A percentile compares a stretch with the other conserved stretches of the same genome.
These are phyloP conservation scores for Apophysomyces variabilis DNA, from an alignment of 371 early-diverging fungal species.

Conservation along the genomic window DNA sequence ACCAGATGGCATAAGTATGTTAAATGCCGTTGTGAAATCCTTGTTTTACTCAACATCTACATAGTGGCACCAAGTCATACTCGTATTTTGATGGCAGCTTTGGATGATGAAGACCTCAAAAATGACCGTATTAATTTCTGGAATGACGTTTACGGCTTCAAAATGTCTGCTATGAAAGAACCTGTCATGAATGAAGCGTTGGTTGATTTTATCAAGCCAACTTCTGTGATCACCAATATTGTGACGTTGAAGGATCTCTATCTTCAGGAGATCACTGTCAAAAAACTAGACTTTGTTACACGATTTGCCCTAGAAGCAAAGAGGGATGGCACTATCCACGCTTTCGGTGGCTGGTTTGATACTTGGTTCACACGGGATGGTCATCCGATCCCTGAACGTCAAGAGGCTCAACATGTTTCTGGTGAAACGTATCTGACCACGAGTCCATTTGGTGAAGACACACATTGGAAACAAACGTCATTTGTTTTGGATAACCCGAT, in stretches of 20 bases:
- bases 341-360: slow-evolving; percentile 87
- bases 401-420: slow-evolving; percentile 39
- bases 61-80: slow-evolving; percentile 79
- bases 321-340: slow-evolving; percentile 70
- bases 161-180: slow-evolving; percentile 83
- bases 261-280: slow-evolving; percentile 59
- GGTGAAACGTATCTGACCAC: slow-evolving; percentile 64
- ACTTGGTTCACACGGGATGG: slow-evolving; percentile 80
- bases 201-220: slow-evolving; percentile 71
- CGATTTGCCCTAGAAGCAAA: slow-evolving; percentile 64
- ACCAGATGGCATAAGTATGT: slow-evolving; percentile 66
- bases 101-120: slow-evolving; percentile 82
- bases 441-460: slow-evolving; percentile 71
- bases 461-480: slow-evolving; percentile 75
- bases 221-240: slow-evolving; percentile 68
- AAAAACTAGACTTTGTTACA: slow-evolving; percentile 56
- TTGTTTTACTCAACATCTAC: background rate
- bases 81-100: slow-evolving; percentile 73
- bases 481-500: slow-evolving; percentile 59
- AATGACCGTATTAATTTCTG: slow-evolving; percentile 81
- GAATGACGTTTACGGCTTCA: slow-evolving; percentile 89
- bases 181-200: slow-evolving; percentile 60
- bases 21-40: slow-evolving; percentile 7
- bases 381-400: slow-evolving; percentile 46
- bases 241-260: slow-evolving; percentile 74